A percentile compares a stretch with the other conserved stretches of the same genome.
phyloP scores from a whole-genome alignment of 208 protist species.

The Leishmania turanica region DNA sequence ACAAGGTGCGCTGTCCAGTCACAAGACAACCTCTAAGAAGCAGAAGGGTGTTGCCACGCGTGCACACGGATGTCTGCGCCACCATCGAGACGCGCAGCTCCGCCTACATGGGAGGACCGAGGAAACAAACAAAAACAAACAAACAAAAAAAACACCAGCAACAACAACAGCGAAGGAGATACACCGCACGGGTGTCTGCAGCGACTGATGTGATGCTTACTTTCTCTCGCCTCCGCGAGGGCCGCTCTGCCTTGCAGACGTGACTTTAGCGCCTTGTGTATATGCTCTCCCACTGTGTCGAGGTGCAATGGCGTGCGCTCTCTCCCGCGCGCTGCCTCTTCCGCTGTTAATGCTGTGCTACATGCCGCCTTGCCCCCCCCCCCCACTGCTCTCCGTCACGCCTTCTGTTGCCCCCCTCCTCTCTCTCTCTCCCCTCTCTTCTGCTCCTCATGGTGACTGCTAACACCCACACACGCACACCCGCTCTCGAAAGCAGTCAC shows the following conservation, averaged over 20 bases:
- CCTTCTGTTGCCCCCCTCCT: not conserved
- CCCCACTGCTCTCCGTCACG: not conserved
- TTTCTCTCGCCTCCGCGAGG: not conserved
- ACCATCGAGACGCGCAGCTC: not conserved
- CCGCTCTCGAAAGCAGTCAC: not conserved
- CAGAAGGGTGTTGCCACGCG: not conserved
- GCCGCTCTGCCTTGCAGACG: not conserved
- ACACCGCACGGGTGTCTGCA: too few relatives aligned
- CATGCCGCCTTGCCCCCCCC: not conserved
- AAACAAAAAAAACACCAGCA: too few relatives aligned
- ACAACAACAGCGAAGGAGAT: not conserved
- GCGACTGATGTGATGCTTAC: not conserved
- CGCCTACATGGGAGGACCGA: not conserved
- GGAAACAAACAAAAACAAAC: not conserved
- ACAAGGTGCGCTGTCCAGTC: not conserved
- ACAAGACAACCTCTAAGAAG: not conserved
- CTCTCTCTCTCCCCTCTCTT: not conserved
- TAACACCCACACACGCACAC: not conserved
- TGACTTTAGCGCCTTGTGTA: not conserved
- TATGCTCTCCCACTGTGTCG: not conserved
- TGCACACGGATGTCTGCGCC: not conserved
- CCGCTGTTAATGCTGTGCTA: not conserved
- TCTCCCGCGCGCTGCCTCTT: not conserved
- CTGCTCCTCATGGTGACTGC: not conserved
- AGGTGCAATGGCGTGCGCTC: not conserved